phyloP scores from a whole-genome alignment of 2,329 filamentous ascomycete genomes.

The Hypomyces rosellus region DNA sequence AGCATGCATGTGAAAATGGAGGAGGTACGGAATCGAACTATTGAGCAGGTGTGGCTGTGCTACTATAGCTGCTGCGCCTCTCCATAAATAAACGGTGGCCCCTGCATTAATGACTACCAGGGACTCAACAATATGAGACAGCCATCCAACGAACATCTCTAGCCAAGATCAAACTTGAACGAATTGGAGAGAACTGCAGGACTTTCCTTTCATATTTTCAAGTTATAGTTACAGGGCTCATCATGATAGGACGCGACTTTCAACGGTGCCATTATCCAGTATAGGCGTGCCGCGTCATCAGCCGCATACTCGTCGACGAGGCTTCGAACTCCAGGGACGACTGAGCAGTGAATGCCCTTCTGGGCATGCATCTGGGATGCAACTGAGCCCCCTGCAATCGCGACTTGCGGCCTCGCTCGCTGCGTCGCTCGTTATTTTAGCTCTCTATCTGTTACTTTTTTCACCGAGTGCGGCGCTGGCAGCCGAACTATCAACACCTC shows the following conservation, averaged over 20 bases:
- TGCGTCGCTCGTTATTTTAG: constrained; percentile 52
- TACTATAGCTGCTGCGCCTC: not conserved
- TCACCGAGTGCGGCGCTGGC: constrained; percentile 57
- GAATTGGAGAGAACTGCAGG: not conserved
- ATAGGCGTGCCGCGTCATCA: constrained; percentile 8
- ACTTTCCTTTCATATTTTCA: not conserved
- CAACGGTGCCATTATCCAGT: constrained; percentile 1
- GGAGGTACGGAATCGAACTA: too few species aligned
- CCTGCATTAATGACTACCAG: not conserved
- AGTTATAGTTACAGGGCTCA: not conserved
- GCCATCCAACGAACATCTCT: too few species aligned
- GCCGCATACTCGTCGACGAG: not conserved
- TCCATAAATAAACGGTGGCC: not conserved
- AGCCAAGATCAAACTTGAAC: too few species aligned
- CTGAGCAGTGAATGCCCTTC: not conserved
- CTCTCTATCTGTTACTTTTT: constrained; percentile 56
- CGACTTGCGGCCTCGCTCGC: constrained; percentile 62
- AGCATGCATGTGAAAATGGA: too few species aligned
- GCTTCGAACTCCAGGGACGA: too few species aligned
- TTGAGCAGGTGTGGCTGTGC: not conserved
- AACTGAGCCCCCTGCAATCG: constrained; percentile 64
- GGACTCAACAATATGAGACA: too few species aligned
- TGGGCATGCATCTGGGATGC: constrained; percentile 35
- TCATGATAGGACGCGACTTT: constrained; percentile 12
- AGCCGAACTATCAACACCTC: constrained; percentile 39